A percentile compares a stretch with the other conserved stretches of the same genome.
These are phyloP conservation scores for Acacia crassicarpa DNA, from an alignment of 306 rosid genomes.

Conservation along the genomic window DNA sequence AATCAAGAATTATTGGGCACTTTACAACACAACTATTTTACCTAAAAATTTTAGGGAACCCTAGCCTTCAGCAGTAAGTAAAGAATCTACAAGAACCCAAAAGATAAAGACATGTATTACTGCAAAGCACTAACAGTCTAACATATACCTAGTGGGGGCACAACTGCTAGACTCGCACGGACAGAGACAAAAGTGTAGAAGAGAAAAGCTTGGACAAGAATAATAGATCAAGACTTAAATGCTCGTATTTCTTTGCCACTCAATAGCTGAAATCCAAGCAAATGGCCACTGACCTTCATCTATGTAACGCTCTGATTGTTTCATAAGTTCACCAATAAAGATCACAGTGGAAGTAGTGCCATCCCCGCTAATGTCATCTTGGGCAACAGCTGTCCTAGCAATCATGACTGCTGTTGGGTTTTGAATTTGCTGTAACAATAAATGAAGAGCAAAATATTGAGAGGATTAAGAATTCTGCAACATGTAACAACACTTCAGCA, in stretches of 20 bases:
- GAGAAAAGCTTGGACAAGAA: neutral
- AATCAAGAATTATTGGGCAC: neutral
- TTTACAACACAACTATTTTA: neutral
- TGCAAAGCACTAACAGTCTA: neutral
- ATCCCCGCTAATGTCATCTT: conserved; percentile 93
- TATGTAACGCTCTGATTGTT: conserved; percentile 85
- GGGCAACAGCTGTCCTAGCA: conserved; percentile 96
- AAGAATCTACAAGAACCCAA: neutral
- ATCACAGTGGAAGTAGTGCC: conserved; percentile 96
- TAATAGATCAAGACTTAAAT: neutral
- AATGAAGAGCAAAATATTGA: neutral
- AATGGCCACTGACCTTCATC: conserved; percentile 70
- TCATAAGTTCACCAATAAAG: conserved; percentile 97
- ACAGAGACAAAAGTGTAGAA: neutral
- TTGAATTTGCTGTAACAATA: conserved; percentile 82
- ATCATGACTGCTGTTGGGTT: conserved; percentile 99
- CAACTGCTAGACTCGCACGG: neutral
- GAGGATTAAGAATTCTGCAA: neutral
- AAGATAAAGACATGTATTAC: neutral
- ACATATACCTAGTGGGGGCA: neutral
- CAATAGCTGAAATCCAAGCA: neutral
- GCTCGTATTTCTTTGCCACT: neutral
- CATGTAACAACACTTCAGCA: neutral
- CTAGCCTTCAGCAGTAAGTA: neutral
- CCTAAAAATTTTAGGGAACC: neutral